Evolutionary conservation across 331 rosid species (phyloP).

Genomic region (Erythrophleum ivorense): DNA sequence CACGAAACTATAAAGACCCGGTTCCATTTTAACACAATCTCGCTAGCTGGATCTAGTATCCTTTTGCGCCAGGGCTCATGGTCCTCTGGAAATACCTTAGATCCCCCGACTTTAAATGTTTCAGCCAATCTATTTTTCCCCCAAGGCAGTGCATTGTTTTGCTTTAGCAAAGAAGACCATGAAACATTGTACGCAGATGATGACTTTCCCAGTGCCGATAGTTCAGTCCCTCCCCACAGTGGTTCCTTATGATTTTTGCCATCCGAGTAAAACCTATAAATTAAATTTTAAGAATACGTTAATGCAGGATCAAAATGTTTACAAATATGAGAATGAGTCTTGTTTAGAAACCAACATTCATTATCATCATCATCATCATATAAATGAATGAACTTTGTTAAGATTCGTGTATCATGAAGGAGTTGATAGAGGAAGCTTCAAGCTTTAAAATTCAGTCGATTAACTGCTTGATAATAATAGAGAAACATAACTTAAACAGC

Average conservation of each 20-base stretch:
- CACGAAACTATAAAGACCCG: constrained; percentile 82
- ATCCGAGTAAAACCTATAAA: constrained; percentile 71
- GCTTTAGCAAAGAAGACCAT: constrained; percentile 57
- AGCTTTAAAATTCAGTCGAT: constrained; percentile 22
- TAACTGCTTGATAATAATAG: neutral
- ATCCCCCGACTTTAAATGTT: constrained; percentile 53
- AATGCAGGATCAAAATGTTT: neutral
- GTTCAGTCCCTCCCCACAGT: constrained; percentile 63
- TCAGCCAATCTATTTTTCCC: constrained; percentile 60
- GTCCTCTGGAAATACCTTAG: constrained; percentile 79
- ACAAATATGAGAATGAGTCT: neutral
- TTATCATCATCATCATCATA: neutral
- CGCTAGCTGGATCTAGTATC: constrained; percentile 93
- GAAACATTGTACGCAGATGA: constrained; percentile 60
- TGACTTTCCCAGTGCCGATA: constrained; percentile 55
- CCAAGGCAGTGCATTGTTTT: constrained; percentile 51
- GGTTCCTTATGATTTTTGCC: constrained; percentile 57
- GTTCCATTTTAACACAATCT: constrained; percentile 90
- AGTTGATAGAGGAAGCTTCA: constrained; percentile 24
- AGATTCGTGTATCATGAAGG: constrained; percentile 16
- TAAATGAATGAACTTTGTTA: neutral
- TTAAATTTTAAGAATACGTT: constrained; percentile 24
- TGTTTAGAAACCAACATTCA: neutral
- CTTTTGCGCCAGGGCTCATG: constrained; percentile 83
- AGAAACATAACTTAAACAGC: neutral